Conservation (phyloP, 179 eudicot genomes). For the Camellia oleifera region DNA sequence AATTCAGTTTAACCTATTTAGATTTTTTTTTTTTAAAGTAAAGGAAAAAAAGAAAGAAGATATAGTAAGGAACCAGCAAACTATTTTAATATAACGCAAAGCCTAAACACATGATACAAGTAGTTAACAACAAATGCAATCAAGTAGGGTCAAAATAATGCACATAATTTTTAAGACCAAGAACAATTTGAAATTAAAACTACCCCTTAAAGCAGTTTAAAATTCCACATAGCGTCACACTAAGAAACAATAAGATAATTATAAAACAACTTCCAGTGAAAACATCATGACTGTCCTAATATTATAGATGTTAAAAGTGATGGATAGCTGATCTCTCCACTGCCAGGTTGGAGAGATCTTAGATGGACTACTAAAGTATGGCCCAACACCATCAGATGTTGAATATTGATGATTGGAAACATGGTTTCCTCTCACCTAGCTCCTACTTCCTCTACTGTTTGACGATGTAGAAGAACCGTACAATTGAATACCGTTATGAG, state of each 20-base stretch:
- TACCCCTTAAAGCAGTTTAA: neutral
- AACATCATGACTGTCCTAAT: neutral
- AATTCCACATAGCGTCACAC: neutral
- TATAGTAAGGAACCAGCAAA: neutral
- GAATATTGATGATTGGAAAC: slow-evolving; percentile 54
- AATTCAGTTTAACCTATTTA: neutral
- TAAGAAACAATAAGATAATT: neutral
- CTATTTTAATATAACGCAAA: neutral
- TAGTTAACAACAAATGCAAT: neutral
- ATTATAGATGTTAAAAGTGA: slow-evolving; percentile 4
- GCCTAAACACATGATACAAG: neutral
- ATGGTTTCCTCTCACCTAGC: slow-evolving; percentile 72
- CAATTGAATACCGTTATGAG: slow-evolving; percentile 70
- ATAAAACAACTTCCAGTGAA: neutral
- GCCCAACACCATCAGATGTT: slow-evolving; percentile 59
- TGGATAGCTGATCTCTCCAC: slow-evolving; percentile 37
- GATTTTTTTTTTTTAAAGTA: neutral
- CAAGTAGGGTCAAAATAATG: neutral
- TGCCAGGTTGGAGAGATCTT: slow-evolving; percentile 73
- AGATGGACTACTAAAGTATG: slow-evolving; percentile 78
- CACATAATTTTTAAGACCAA: neutral
- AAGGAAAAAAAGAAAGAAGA: neutral
- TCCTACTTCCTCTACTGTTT: slow-evolving; percentile 80
- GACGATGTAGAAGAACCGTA: slow-evolving; percentile 81
- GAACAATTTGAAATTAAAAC: neutral